These are phyloP conservation scores for Colletotrichum viniferum DNA, from an alignment of 2,329 filamentous ascomycete species.

Conservation along the genomic window DNA sequence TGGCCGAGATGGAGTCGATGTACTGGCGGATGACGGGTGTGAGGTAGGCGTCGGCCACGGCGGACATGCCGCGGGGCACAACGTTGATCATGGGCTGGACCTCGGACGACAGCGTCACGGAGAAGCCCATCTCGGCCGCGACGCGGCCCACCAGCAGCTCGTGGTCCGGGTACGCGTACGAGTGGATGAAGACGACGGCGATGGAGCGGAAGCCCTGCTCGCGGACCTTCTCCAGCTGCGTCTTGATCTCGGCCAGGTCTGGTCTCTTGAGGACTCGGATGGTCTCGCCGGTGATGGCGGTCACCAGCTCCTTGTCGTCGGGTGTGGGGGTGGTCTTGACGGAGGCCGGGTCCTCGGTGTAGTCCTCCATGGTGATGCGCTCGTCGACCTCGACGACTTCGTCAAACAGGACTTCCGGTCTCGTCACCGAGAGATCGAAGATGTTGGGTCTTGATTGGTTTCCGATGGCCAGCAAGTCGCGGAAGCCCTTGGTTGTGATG, in stretches of 20 bases:
- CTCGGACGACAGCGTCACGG: constrained; percentile 39
- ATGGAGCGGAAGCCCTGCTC: constrained; percentile 59
- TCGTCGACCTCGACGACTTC: constrained; percentile 77
- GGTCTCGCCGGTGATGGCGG: constrained; percentile 69
- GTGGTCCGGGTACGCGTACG: constrained; percentile 68
- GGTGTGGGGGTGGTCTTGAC: constrained; percentile 47
- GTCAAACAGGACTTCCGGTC: constrained; percentile 72
- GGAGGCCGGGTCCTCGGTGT: constrained; percentile 68
- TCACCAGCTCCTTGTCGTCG: constrained; percentile 57
- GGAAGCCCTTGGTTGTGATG: constrained; percentile 74
- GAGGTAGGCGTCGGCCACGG: constrained; percentile 47
- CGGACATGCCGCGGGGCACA: constrained; percentile 47
- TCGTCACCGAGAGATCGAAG: constrained; percentile 73
- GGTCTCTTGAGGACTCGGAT: constrained; percentile 69
- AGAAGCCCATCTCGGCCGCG: constrained; percentile 46
- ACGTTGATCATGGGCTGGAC: constrained; percentile 48
- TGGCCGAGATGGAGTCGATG: constrained; percentile 37
- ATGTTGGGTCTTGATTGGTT: constrained; percentile 76
- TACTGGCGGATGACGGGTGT: constrained; percentile 42
- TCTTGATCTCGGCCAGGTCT: constrained; percentile 55
- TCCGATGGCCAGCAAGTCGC: constrained; percentile 73
- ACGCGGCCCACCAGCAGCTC: constrained; percentile 37
- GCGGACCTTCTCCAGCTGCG: constrained; percentile 64
- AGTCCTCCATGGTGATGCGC: constrained; percentile 75
- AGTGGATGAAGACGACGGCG: constrained; percentile 73